Percentiles rank a stretch among this genome's conserved stretches.
Evolutionary conservation across 2,329 filamentous ascomycete species (phyloP).

Genomic region (Clonostachys chloroleuca): DNA sequence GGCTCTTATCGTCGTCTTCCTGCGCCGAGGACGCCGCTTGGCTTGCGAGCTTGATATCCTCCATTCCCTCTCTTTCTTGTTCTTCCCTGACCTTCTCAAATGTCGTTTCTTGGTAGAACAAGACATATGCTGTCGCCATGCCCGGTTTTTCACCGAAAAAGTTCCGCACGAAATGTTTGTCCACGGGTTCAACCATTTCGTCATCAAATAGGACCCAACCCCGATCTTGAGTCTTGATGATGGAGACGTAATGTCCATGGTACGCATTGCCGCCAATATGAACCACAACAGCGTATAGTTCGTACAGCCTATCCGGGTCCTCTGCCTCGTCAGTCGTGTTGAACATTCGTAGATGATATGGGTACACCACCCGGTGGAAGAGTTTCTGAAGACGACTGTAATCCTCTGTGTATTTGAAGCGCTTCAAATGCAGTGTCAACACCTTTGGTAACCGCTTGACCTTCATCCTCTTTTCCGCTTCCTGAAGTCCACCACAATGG

Average conservation of each 20-base stretch:
- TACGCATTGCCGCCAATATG: conserved; percentile 97
- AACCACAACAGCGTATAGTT: conserved; percentile 94
- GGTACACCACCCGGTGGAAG: conserved; percentile 95
- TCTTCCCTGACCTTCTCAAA: conserved; percentile 67
- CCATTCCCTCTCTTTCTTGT: conserved; percentile 74
- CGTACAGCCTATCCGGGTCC: conserved; percentile 89
- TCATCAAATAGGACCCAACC: conserved; percentile 98
- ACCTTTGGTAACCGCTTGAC: conserved; percentile 92
- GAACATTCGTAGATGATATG: conserved; percentile 92
- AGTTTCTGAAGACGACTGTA: conserved; percentile 90
- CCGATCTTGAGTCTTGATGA: conserved; percentile 94
- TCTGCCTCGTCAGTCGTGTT: conserved; percentile 96
- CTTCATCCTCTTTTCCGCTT: conserved; percentile 99
- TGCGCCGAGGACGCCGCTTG: conserved; percentile 52
- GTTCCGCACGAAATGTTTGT: conserved; percentile 92
- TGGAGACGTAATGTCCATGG: conserved; percentile 95
- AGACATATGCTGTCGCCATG: conserved; percentile 89
- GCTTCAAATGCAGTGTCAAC: conserved; percentile 86
- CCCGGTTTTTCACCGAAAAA: conserved; percentile 94
- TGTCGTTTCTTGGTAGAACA: conserved; percentile 94
- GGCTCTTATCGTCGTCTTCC: conserved; percentile 36
- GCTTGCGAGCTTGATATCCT: conserved; percentile 53
- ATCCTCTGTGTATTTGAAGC: conserved; percentile 98
- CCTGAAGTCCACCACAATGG: conserved; percentile 91
- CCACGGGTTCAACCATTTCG: conserved; percentile 96